Base-by-base conservation (phyloP, 1,139 yeast species). In the Hansenula lynferdii region DNA sequence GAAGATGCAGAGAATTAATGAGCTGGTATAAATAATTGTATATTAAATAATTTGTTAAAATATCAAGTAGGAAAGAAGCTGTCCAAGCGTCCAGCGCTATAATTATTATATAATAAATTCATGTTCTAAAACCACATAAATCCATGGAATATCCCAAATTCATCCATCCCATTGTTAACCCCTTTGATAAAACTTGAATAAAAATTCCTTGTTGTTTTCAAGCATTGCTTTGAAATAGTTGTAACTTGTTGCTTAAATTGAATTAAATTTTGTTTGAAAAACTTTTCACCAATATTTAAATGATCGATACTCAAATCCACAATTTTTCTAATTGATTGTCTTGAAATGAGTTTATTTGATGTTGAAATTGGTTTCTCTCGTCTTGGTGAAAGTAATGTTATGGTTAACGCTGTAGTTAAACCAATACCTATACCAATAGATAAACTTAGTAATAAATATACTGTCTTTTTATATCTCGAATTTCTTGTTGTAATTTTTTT, bases 401-500 rank as follows among this genome's bases (percentile, higher is more conserved):
- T 22, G 4, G 48, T 25, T 10, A 45, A 32, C 1, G 53, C 54
- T 4, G 53, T 34, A 1, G 53, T 41, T 12, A 51, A 4, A 9
- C 39, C 39, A 24, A 37, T 39, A 3, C 57, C 56, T 28, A 53
- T 41, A 0, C 57, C 57, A 24, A 53, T 32, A 5, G 47, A 42
- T n/a, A 52, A 36, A 18, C 48, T 46, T 16, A 51, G 11, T 1
- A 50, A 47, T 8, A 46, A 19, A 5, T 36, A 31, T 3, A 39
- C 11, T 34, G 35, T 31, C 7, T 36, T 38, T 2, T 36, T 26
- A 17, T 28, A 42, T 28, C 35, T 42, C 4, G 40, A 35, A 6
- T 24, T 36, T 28, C 27, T 45, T 19, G 42, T 19, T 21, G 19
- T 39, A 3, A 39, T 34, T 35, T 48, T 51, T 38, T 49, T 49